These are phyloP conservation scores for Capsicum rhomboideum DNA, from an alignment of 257 asterid genomes.

Conservation along the genomic window DNA sequence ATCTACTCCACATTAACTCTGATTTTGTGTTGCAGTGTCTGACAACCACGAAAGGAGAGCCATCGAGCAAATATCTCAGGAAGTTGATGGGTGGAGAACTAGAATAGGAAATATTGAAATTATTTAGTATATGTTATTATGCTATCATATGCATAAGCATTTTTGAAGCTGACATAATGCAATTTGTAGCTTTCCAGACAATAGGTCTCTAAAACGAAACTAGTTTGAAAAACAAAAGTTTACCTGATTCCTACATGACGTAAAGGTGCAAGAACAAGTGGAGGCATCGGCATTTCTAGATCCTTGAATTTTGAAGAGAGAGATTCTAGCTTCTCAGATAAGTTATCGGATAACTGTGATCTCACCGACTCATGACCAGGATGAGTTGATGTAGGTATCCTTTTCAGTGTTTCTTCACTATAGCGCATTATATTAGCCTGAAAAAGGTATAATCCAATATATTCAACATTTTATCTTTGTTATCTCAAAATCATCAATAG, in stretches of 20 bases:
- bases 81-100: neutral
- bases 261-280: conserved; percentile 79
- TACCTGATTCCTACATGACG: conserved; percentile 63
- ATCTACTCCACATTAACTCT: neutral
- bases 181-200: neutral
- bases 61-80: neutral
- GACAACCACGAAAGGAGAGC: neutral
- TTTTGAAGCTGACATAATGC: neutral
- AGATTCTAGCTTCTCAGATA: conserved; percentile 34
- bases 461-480: neutral
- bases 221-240: conserved; percentile 2
- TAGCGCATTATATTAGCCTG: conserved; percentile 77
- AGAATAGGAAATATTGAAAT: neutral
- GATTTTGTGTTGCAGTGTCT: neutral
- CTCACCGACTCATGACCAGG: conserved; percentile 21
- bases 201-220: neutral
- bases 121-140: neutral
- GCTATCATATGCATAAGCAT: neutral
- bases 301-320: conserved; percentile 43
- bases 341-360: conserved; percentile 27
- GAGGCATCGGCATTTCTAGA: conserved; percentile 91
- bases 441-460: conserved; percentile 9
- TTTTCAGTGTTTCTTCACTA: conserved; percentile 51
- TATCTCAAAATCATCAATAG: neutral
- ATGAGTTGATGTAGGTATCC: conserved; percentile 39